A percentile compares a stretch with the other conserved stretches of the same genome.
Evolutionary conservation across 208 protist genomes (phyloP).

Genomic region (Trypanosoma scelopori): DNA sequence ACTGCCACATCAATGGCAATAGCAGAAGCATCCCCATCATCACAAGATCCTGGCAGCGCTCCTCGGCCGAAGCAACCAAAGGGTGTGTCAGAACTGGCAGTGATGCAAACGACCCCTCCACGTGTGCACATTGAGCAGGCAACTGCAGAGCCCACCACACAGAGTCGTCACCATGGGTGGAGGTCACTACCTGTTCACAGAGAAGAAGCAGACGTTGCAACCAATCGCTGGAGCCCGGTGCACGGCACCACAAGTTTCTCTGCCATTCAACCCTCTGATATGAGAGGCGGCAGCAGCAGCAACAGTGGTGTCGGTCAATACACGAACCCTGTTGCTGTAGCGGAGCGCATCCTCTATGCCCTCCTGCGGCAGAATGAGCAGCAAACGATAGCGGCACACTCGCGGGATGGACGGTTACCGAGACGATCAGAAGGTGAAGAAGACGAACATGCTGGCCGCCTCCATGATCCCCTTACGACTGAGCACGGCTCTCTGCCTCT

Average conservation of each 20-base stretch:
- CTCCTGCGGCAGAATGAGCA: slow-evolving; percentile 19
- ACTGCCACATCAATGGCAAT: too few species aligned
- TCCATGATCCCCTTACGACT: neutral
- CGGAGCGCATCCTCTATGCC: slow-evolving; percentile 15
- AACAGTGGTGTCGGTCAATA: slow-evolving; percentile 2
- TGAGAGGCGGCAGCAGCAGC: neutral
- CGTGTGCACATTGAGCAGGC: slow-evolving; percentile 3
- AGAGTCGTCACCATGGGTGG: neutral
- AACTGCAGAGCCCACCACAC: neutral
- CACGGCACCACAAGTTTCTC: slow-evolving; percentile 2
- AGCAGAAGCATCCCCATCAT: neutral
- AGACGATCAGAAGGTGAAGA: neutral
- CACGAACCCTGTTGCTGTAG: slow-evolving; percentile 8
- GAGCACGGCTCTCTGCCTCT: neutral
- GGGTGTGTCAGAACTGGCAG: neutral
- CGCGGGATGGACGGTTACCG: neutral
- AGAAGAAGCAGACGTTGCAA: neutral
- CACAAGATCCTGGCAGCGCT: neutral
- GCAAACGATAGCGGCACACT: neutral
- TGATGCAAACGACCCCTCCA: neutral
- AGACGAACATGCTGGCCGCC: neutral
- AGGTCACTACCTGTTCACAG: neutral
- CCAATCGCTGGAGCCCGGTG: neutral
- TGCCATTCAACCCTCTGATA: neutral
- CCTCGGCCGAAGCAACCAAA: too few species aligned